Base-by-base conservation (phyloP, 73 alveolate genomes). In the Uronychia setigera region DNA sequence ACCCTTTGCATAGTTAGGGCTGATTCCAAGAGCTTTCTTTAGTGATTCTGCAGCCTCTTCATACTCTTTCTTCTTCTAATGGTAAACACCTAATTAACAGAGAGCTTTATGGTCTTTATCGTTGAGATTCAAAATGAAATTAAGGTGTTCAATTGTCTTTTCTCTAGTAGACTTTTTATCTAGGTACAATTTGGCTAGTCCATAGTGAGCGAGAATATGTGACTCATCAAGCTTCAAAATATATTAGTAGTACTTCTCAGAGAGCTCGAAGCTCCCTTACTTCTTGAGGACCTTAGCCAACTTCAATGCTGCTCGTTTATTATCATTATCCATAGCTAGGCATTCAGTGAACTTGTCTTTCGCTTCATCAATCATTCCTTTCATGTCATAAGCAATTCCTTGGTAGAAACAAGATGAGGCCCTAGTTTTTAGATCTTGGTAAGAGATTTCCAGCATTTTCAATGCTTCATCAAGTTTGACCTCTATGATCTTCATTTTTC, bases 1-100 rank as follows among this genome's bases (percentile, higher is more conserved):
- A 0, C 97, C 96, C 30, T 85, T 77, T 0, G 93, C 97, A 75
- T 92, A 94, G 32, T 91, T 90, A 14, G 96, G 93, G 32, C 87
- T 86, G 59, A 94, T 85, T 58, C 82, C 78, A 28, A 96, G 58
- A 35, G 97, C 84, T 33, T 89, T 79, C 77, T 94, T 96, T 60
- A 96, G 85, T 29, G 78, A 85, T 57, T 94, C 96, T 1, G 94
- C 95, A 0, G 97, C 98, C 77, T 27, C 59, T 81, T 19, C 33
- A 27, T 25, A 33, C 88, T 58, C 76, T 28, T 59, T 59, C 76
- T 32, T 81, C 76, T 14, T 78, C 58, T 31, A 29, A 60, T 58
- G 59, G 35, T 25, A 25, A 5, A 46, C 67, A 46, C 67, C 67
- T 19, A 46, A 11, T 19, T 11, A 46, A 19, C 67, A 46, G 67